Base-by-base conservation (phyloP, 2,329 filamentous ascomycete genomes). In the Chrysosporium keratinophilum region DNA sequence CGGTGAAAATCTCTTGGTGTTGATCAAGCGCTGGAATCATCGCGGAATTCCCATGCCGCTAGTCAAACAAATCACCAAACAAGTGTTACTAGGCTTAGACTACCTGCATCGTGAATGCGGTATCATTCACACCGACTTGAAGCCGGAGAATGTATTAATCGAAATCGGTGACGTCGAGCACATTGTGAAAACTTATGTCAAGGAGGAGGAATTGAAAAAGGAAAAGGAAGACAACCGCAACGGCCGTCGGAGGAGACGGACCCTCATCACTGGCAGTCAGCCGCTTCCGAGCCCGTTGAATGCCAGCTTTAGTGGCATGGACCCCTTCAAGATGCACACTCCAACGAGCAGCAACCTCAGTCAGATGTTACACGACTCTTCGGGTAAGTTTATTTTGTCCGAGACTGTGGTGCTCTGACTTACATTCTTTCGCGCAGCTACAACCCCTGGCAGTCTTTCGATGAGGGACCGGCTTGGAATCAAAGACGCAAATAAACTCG, bases 11-110 rank as follows among this genome's bases (percentile, higher is more conserved):
- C 73, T 97, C 59, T 75, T 97, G 51, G 91, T 93, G 23, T 73
- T 98, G 67, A 96, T 98, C 77, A 97, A 97, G 80, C 84, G 88
- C 64, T 97, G 91, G 90, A 96, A 97, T 69, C 93, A 97, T 70
- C 82, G 93, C 57, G 93, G 93, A 47, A 97, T 98, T 55, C 93
- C 93, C 42, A 95, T 95, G 84, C 81, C 88, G 14, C 78, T 98
- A 12, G 93, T 97, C 68, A 96, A 96, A 77, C 93, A 97, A 70
- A 98, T 98, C 71, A 94, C 93, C 31, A 97, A 97, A 72, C 93
- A 98, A 73, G 93, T 97, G 9, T 78, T 98, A 46, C 81, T 98
- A 28, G 93, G 93, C 40, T 78, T 98, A 59, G 93, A 98, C 71
- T 97, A 97, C 68, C 79, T 98, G 39, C 93, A 98, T 70, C 84